Evolutionary conservation across 2,329 filamentous ascomycete genomes (phyloP), one percentile per base, ranked within the genome.

Genomic region (Zymoseptoria passerinii): DNA sequence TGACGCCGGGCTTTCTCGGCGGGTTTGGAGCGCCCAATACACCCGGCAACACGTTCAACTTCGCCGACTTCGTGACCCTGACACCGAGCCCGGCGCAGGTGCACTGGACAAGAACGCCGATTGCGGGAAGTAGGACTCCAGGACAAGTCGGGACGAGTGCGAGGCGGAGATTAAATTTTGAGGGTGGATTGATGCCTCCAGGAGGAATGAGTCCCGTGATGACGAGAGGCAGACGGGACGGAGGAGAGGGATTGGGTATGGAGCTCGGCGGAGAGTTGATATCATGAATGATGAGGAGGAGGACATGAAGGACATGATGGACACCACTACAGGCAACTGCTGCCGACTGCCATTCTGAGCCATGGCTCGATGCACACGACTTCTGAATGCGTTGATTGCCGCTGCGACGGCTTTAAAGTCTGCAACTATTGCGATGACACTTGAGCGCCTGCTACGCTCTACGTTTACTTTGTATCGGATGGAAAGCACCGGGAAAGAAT

Each of bases 11-110:
- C 48, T 87, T 85, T 68, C 74, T 87, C 50, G 80, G 81, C 53
- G 50, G 50, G 3, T 81, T 85, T 57, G 62, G 56, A n/a, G 76
- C 74, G 68, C 84, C 88, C 54, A 85, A 83, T 63, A 97, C 92
- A 0, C 92, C 92, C 0, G 87, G 87, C 16, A 88, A 92, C 70
- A 83, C 80, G 52, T 95, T 97, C 74, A 95, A 97, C 76, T 95
- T 97, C 76, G 85, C 91, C 55, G 94, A 99, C 71, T 99, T 96
- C 75, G 87, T 97, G 71, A 96, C 97, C 75, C 92, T 97, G 72
- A 96, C 94, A 6, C 94, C 94, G 0, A 96, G 90, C 70, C 94
- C 94, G 19, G 94, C 90, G 27, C 94, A 96, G 76, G 90, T 85
- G 66, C 82, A 86, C 8, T 96, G 91, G 89, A 76, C 76, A 29